Conservation (phyloP, 1,284 basidiomycete genomes). For the Marasmius oreades region DNA sequence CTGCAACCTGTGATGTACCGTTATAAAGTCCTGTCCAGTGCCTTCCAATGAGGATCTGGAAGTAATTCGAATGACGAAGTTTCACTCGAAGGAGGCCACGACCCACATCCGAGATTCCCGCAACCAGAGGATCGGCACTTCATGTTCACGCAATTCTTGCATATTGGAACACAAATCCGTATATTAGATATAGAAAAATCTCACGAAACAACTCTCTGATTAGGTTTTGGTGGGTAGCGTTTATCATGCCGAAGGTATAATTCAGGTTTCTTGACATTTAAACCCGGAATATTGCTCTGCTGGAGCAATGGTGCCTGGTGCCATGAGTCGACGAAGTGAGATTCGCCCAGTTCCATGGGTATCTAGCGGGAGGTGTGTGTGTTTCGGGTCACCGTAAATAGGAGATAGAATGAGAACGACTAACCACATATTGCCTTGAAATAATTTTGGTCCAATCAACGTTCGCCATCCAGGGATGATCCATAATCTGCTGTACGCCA, state of each 20-base stretch:
- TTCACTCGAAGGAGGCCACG: too few species aligned
- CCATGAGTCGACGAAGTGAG: not conserved
- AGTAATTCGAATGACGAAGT: too few species aligned
- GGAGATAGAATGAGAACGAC: conserved; percentile 16
- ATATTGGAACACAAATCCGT: too few species aligned
- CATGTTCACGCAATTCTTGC: too few species aligned
- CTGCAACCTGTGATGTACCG: too few species aligned
- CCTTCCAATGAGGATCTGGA: too few species aligned
- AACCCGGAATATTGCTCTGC: not conserved
- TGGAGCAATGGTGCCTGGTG: not conserved
- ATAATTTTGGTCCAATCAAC: conserved; percentile 44
- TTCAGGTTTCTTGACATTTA: not conserved
- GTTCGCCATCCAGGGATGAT: conserved; percentile 35
- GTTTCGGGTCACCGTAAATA: too few species aligned
- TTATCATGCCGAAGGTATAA: conserved; percentile 2
- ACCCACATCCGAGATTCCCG: too few species aligned
- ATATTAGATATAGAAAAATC: too few species aligned
- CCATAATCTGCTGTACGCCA: conserved; percentile 27
- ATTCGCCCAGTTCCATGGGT: not conserved
- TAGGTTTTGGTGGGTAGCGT: not conserved
- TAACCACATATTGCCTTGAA: conserved; percentile 36
- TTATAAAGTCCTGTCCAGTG: too few species aligned
- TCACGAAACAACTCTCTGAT: not conserved
- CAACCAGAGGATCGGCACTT: too few species aligned
- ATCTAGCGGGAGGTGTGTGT: too few species aligned